Percentiles rank a stretch among this genome's conserved stretches.
phyloP scores from a whole-genome alignment of 23 red algal species.

The Gracilariopsis chorda region DNA sequence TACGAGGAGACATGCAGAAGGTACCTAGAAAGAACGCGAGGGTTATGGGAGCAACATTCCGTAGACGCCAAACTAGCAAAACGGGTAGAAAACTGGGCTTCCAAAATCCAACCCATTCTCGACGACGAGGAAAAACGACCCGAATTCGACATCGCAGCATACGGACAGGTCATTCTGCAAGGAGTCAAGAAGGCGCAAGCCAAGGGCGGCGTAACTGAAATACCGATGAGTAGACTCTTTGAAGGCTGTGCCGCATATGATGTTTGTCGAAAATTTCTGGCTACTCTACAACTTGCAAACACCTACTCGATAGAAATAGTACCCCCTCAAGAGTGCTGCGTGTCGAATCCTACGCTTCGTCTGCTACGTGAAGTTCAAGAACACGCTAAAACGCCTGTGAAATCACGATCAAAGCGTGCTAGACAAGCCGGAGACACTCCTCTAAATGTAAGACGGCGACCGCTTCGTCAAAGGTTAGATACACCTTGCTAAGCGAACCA shows the following conservation, averaged over 20 bases:
- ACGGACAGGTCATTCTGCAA: conserved; percentile 12
- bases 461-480: conserved; percentile 18
- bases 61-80: conserved; percentile 28
- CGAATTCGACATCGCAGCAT: conserved; percentile 51
- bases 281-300: conserved; percentile 65
- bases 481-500: neutral
- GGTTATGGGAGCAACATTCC: conserved; percentile 58
- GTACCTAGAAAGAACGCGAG: conserved; percentile 38
- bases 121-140: conserved; percentile 48
- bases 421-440: conserved; percentile 6
- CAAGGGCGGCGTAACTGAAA: neutral
- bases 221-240: neutral
- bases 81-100: conserved; percentile 44
- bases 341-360: conserved; percentile 11
- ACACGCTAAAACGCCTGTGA: neutral
- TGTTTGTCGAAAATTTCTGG: conserved; percentile 69
- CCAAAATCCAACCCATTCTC: conserved; percentile 49
- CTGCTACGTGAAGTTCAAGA: neutral
- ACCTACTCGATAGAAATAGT: conserved; percentile 41
- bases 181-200: neutral
- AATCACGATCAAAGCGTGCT: conserved; percentile 12
- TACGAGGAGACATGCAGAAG: conserved; percentile 46
- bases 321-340: neutral
- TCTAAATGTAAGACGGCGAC: neutral
- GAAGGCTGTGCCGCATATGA: neutral